A percentile compares a stretch with the other conserved stretches of the same genome.
Evolutionary conservation across 345 rosid genomes (phyloP).

Genomic region (Gossypium australe): DNA sequence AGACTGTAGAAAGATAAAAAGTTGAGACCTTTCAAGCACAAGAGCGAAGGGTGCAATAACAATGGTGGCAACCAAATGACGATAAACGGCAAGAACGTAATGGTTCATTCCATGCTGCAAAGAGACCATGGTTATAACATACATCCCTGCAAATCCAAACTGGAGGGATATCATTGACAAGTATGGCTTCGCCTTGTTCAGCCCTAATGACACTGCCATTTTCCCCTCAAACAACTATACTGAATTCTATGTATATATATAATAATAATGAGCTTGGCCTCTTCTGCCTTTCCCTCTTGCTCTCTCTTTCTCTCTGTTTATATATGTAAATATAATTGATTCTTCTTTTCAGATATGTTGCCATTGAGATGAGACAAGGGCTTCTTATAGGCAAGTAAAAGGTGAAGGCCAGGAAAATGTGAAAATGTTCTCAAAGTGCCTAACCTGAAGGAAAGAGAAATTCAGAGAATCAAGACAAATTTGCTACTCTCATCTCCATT

Average conservation of each 20-base stretch:
- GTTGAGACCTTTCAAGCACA: constrained; percentile 58
- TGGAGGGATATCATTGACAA: constrained; percentile 70
- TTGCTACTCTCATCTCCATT: not conserved
- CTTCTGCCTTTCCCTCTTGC: not conserved
- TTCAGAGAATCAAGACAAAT: not conserved
- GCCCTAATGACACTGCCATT: not conserved
- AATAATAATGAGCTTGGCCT: not conserved
- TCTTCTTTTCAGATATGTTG: not conserved
- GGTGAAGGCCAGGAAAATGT: not conserved
- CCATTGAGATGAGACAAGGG: constrained; percentile 8
- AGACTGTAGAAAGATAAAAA: not conserved
- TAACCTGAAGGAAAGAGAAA: not conserved
- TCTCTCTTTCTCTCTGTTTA: not conserved
- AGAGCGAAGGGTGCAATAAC: constrained; percentile 81
- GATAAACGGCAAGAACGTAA: constrained; percentile 66
- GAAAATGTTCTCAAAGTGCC: not conserved
- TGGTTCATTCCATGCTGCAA: constrained; percentile 78
- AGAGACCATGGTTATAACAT: constrained; percentile 68
- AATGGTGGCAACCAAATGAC: constrained; percentile 66
- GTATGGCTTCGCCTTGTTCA: constrained; percentile 48
- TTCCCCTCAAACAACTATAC: not conserved
- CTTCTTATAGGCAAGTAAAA: constrained; percentile 34
- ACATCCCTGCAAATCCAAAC: constrained; percentile 90
- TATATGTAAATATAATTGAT: not conserved
- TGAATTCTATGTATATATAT: not conserved